Evolutionary conservation across 805 yeast species (phyloP), one percentile per base, ranked within the genome.

Genomic region (Saccharomycopsis fermentans): DNA sequence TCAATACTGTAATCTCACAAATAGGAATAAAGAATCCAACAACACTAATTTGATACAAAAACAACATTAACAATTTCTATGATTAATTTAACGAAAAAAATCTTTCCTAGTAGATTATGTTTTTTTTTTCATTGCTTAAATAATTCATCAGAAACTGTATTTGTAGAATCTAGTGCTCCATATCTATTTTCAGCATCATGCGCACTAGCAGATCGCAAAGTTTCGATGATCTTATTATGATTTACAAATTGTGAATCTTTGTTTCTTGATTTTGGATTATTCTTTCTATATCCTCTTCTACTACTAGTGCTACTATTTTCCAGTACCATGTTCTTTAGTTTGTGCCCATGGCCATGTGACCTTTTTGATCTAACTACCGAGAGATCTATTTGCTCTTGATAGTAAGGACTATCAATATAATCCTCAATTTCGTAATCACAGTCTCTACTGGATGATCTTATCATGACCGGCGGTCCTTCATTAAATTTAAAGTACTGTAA

Each of bases 171-270:
- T n/a, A 47, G 16, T 21, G 26, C 26, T 12, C 57, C 57, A 48
- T 55, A 55, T 36, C 57, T 26, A 29, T 36, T 47, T 21, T 47
- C 54, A 43, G 26, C 16, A 17, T 19, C 39, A 47, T 43, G 9
- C 17, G 26, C 48, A 9, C 57, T 29, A 21, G 57, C 51, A 2
- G 56, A 54, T 12, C 37, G 36, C 36, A 54, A 54, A 39, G 29
- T 34, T 17, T 43, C 51, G 16, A 54, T 54, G 9, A 54, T 24
- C 19, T 54, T 34, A 17, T 27, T 27, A 26, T 54, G 37, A 21
- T 54, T 43, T 24, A 54, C 34, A 39, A 11, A 27, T 12, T 54
- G 51, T 6, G 56, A 54, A 39, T 54, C 56, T 40, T 54, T 27
- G 12, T 34, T 27, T 43, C 34, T 54, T 35, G 55, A 52, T 43